These are phyloP conservation scores for Lentinula guzmanii DNA, from an alignment of 768 basidiomycete genomes.

Conservation along the genomic window DNA sequence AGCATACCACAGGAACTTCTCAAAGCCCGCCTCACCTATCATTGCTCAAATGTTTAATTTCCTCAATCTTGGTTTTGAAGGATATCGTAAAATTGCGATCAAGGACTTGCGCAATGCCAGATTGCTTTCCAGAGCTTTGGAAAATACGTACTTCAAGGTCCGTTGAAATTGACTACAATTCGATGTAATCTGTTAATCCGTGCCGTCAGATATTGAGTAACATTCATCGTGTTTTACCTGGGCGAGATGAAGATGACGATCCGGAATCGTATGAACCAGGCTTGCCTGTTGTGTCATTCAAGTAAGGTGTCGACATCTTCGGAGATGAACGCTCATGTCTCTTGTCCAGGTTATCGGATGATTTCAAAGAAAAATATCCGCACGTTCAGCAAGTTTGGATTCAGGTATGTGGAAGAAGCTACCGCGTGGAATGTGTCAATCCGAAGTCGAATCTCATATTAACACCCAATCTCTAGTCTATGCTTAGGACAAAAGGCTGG, in stretches of 20 bases:
- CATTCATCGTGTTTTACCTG: constrained; percentile 32
- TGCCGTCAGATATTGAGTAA: constrained; percentile 35
- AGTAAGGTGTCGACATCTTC: constrained; percentile 15
- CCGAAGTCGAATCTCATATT: constrained; percentile 4
- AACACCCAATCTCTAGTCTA: constrained; percentile 18
- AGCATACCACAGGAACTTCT: constrained; percentile 36
- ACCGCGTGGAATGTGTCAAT: not conserved
- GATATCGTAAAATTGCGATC: constrained; percentile 35
- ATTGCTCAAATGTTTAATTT: constrained; percentile 58
- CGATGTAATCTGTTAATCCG: not conserved
- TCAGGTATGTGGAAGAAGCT: constrained; percentile 21
- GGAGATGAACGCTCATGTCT: constrained; percentile 4
- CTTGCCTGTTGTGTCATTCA: constrained; percentile 60
- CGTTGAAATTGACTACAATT: not conserved
- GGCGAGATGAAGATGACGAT: constrained; percentile 26
- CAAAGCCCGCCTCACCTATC: constrained; percentile 52
- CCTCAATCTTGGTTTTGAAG: constrained; percentile 51
- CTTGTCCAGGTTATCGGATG: constrained; percentile 37
- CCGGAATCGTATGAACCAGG: constrained; percentile 45
- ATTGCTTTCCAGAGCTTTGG: constrained; percentile 50
- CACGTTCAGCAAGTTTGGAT: constrained; percentile 49
- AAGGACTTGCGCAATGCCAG: constrained; percentile 53
- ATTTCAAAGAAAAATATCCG: constrained; percentile 45
- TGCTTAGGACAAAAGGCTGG: constrained; percentile 50
- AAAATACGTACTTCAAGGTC: constrained; percentile 41